phyloP scores from a whole-genome alignment of 352 stramenopile genomes.

The Pythium folliculosum region DNA sequence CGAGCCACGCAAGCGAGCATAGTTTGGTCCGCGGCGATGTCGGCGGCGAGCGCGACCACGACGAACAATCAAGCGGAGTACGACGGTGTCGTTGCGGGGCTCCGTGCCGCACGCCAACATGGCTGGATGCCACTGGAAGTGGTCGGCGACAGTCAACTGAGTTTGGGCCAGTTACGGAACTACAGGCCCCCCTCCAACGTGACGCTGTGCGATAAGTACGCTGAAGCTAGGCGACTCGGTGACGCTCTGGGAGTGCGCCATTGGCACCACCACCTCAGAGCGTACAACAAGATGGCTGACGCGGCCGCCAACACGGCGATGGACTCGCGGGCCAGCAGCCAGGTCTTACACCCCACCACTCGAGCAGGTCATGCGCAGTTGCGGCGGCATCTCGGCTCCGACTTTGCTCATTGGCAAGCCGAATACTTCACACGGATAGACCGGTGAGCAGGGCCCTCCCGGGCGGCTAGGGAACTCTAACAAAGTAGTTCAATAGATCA shows the following conservation, averaged over 20 bases:
- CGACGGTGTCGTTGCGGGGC: background rate
- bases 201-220: background rate
- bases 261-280: too few species aligned
- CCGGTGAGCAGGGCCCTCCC: too few species aligned
- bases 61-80: constrained; percentile 23
- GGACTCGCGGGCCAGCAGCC: background rate
- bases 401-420: background rate
- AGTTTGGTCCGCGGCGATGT: constrained; percentile 1
- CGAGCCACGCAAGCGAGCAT: background rate
- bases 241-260: too few species aligned
- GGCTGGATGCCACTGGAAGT: background rate
- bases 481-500: too few species aligned
- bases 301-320: background rate
- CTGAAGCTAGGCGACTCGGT: background rate
- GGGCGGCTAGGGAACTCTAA: background rate
- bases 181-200: too few species aligned
- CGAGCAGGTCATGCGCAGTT: background rate
- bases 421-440: too few species aligned
- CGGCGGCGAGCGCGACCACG: background rate
- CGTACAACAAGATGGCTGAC: background rate
- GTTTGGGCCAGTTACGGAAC: background rate
- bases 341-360: background rate
- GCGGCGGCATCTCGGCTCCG: background rate
- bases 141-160: constrained; percentile 2
- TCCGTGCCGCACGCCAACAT: background rate